These are phyloP conservation scores for Cytospora piceicola DNA, from an alignment of 2,329 filamentous ascomycete genomes.

Conservation along the genomic window DNA sequence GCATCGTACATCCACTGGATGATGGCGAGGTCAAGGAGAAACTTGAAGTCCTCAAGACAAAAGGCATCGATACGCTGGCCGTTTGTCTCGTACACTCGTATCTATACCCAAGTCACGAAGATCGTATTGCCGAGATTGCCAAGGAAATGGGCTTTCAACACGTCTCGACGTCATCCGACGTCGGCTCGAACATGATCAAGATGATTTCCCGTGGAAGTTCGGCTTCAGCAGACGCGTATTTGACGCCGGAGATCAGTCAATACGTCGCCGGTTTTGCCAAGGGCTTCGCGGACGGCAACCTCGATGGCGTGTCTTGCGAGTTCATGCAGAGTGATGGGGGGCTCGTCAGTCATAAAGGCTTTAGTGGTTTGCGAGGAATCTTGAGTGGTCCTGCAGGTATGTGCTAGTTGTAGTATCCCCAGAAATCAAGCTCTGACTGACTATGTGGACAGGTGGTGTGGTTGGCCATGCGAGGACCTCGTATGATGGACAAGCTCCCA, in stretches of 20 bases:
- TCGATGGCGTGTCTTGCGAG: conserved; percentile 66
- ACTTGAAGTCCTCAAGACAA: conserved; percentile 60
- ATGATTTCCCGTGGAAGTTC: conserved; percentile 71
- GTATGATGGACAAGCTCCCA: conserved; percentile 62
- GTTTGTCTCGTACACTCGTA: conserved; percentile 75
- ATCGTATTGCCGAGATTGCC: conserved; percentile 64
- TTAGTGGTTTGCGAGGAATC: conserved; percentile 55
- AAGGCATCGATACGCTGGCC: conserved; percentile 66
- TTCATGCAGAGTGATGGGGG: conserved; percentile 72
- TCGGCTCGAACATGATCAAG: conserved; percentile 74
- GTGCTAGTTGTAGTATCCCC: not conserved
- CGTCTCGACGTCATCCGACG: conserved; percentile 67
- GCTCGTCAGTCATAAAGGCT: conserved; percentile 32
- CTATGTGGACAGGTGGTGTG: conserved; percentile 57
- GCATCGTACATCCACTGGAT: conserved; percentile 61
- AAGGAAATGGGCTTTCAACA: conserved; percentile 69
- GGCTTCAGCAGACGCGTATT: conserved; percentile 74
- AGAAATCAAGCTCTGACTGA: not conserved
- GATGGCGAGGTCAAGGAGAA: conserved; percentile 56
- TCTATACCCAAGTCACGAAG: conserved; percentile 70
- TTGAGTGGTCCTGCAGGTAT: conserved; percentile 64
- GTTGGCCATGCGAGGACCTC: conserved; percentile 75
- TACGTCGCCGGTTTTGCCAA: conserved; percentile 70
- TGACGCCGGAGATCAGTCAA: conserved; percentile 71
- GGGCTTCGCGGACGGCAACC: conserved; percentile 64